These are phyloP conservation scores for Camelina neglecta DNA, from an alignment of 345 rosid species.

Conservation along the genomic window DNA sequence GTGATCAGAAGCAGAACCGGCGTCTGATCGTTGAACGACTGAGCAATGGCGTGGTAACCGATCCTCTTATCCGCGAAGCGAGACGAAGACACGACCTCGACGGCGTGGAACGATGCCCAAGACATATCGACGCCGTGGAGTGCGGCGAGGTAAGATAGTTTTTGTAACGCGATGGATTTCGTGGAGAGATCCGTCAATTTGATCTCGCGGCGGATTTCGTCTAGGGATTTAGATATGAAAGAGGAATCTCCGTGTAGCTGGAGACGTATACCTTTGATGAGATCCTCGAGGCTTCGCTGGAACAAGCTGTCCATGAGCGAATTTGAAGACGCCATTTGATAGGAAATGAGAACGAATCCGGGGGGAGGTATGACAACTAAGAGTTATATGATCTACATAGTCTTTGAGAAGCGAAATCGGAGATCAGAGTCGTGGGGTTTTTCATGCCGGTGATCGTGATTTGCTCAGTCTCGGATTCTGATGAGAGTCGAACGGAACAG, in stretches of 20 bases:
- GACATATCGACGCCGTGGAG: conserved; percentile 81
- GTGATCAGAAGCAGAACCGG: conserved; percentile 81
- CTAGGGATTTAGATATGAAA: conserved; percentile 72
- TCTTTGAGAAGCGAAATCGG: conserved; percentile 12
- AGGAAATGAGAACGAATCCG: background rate
- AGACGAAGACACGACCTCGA: conserved; percentile 83
- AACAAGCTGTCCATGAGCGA: conserved; percentile 88
- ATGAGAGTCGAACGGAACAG: conserved; percentile 1
- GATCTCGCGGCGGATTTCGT: conserved; percentile 90
- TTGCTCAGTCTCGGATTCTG: conserved; percentile 14
- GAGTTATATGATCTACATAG: background rate
- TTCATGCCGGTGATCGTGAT: conserved; percentile 25
- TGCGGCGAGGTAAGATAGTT: conserved; percentile 80
- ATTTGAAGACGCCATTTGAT: conserved; percentile 62
- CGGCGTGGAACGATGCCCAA: conserved; percentile 86
- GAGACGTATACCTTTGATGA: conserved; percentile 80
- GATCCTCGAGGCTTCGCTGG: conserved; percentile 86
- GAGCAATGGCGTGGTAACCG: conserved; percentile 84
- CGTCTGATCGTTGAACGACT: conserved; percentile 79
- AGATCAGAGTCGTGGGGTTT: conserved; percentile 37
- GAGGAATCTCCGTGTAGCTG: conserved; percentile 60
- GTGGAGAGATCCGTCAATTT: conserved; percentile 79
- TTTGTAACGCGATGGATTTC: conserved; percentile 86
- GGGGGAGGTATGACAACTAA: background rate
- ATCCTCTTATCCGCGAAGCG: conserved; percentile 71